Evolutionary conservation across 306 rosid species (phyloP).

Genomic region (Acmispon strigosus): DNA sequence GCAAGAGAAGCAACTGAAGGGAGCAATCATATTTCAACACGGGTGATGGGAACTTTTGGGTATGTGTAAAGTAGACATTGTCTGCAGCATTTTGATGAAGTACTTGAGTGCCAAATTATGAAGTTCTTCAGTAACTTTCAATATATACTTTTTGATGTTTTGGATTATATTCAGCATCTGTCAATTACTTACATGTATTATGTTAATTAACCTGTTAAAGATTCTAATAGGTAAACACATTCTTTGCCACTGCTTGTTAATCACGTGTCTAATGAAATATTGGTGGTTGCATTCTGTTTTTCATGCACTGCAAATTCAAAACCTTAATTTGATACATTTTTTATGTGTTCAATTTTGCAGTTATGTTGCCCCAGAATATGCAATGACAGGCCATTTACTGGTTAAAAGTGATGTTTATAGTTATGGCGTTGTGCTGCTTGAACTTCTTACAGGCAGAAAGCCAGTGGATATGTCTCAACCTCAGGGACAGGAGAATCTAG

Average conservation of each 20-base stretch:
- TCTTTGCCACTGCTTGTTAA: neutral
- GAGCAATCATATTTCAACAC: slow-evolving; percentile 83
- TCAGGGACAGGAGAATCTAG: slow-evolving; percentile 83
- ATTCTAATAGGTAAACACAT: slow-evolving; percentile 3
- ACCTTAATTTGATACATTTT: slow-evolving; percentile 11
- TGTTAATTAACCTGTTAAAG: neutral
- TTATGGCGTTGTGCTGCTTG: slow-evolving; percentile 90
- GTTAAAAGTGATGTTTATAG: slow-evolving; percentile 96
- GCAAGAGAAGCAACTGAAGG: slow-evolving; percentile 99
- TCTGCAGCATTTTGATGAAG: slow-evolving; percentile 18
- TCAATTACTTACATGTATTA: neutral
- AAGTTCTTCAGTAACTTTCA: slow-evolving; percentile 12
- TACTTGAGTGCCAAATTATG: neutral
- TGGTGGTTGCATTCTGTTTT: neutral
- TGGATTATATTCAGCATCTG: neutral
- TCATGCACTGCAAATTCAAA: slow-evolving; percentile 16
- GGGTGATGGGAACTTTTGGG: slow-evolving; percentile 99
- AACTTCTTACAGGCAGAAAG: slow-evolving; percentile 91
- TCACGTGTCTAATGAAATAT: neutral
- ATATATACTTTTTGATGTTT: neutral
- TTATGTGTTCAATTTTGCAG: slow-evolving; percentile 35
- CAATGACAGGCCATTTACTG: slow-evolving; percentile 95
- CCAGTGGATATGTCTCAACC: slow-evolving; percentile 96
- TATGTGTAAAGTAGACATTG: slow-evolving; percentile 18
- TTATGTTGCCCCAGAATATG: slow-evolving; percentile 96